A percentile compares a stretch with the other conserved stretches of the same genome.
These are phyloP conservation scores for Phaeosphaeriaceae sp. DNA, from an alignment of 2,329 filamentous ascomycete species.

Conservation along the genomic window DNA sequence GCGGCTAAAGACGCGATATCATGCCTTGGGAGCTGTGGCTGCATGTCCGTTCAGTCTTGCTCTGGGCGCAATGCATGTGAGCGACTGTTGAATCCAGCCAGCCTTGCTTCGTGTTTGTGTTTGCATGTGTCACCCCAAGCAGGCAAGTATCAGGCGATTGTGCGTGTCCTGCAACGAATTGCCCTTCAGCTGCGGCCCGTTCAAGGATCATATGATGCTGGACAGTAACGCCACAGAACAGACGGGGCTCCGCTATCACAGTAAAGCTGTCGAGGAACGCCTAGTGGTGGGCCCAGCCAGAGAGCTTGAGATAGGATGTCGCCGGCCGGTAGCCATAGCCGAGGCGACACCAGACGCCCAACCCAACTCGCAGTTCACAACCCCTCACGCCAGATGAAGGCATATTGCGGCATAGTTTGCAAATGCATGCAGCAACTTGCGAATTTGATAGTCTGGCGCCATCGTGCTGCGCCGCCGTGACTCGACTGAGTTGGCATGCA, in stretches of 20 bases:
- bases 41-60: background rate
- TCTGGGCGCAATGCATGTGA: background rate
- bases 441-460: constrained; percentile 4
- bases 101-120: background rate
- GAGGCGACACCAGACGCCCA: constrained; percentile 15
- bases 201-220: background rate
- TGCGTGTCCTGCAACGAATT: background rate
- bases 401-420: constrained; percentile 20
- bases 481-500: constrained; percentile 5
- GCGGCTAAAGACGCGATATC: constrained; percentile 38
- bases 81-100: constrained; percentile 1
- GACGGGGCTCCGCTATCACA: constrained; percentile 7
- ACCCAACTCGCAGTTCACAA: constrained; percentile 9
- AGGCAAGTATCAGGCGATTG: background rate
- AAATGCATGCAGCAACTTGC: constrained; percentile 8
- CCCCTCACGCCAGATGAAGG: constrained; percentile 14
- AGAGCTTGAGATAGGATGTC: constrained; percentile 17
- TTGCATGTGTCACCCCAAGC: background rate
- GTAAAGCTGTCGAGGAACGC: constrained; percentile 16
- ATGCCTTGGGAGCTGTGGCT: constrained; percentile 3
- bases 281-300: constrained; percentile 5
- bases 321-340: constrained; percentile 6
- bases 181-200: background rate
- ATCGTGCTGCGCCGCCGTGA: constrained; percentile 12
- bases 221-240: constrained; percentile 8